Evolutionary conservation across 2,329 filamentous ascomycete species (phyloP).

Genomic region (Emergomyces pasteurianus): DNA sequence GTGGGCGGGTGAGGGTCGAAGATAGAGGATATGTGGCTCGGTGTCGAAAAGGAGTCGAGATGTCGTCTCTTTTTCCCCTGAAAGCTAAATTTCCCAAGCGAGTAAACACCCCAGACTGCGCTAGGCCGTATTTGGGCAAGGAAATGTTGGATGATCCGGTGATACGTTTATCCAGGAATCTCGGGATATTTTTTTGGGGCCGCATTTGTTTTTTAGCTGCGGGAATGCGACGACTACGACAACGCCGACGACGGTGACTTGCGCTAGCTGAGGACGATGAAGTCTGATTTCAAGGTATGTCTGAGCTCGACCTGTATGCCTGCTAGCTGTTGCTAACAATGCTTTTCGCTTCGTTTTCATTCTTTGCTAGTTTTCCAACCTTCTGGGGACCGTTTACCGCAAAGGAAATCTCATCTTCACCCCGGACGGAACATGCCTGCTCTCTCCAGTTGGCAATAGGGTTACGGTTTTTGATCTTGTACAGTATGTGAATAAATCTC

Average conservation of each 20-base stretch:
- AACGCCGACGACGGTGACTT: constrained; percentile 5
- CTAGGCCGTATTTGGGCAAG: constrained; percentile 21
- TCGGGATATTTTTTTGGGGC: not conserved
- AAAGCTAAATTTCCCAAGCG: constrained; percentile 17
- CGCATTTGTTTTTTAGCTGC: not conserved
- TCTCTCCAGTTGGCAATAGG: constrained; percentile 91
- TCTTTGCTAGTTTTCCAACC: constrained; percentile 78
- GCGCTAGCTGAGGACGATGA: constrained; percentile 50
- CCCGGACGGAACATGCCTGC: constrained; percentile 87
- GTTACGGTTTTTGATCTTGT: constrained; percentile 94
- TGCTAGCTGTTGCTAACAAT: constrained; percentile 14
- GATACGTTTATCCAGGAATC: not conserved
- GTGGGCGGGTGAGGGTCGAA: not conserved
- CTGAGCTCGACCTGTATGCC: not conserved
- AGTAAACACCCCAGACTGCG: constrained; percentile 16
- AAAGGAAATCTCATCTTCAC: constrained; percentile 96
- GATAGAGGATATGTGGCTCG: too few species aligned
- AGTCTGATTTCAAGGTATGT: constrained; percentile 92
- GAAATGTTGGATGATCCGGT: not conserved
- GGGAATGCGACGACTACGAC: constrained; percentile 2
- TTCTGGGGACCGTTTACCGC: constrained; percentile 95
- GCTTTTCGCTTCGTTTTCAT: not conserved
- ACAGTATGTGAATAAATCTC: constrained; percentile 54
- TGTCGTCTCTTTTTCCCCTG: constrained; percentile 19
- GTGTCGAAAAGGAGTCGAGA: constrained; percentile 6